A percentile compares a stretch with the other conserved stretches of the same genome.
Conservation (phyloP, 2,329 filamentous ascomycete species). For the Graphium sp. region DNA sequence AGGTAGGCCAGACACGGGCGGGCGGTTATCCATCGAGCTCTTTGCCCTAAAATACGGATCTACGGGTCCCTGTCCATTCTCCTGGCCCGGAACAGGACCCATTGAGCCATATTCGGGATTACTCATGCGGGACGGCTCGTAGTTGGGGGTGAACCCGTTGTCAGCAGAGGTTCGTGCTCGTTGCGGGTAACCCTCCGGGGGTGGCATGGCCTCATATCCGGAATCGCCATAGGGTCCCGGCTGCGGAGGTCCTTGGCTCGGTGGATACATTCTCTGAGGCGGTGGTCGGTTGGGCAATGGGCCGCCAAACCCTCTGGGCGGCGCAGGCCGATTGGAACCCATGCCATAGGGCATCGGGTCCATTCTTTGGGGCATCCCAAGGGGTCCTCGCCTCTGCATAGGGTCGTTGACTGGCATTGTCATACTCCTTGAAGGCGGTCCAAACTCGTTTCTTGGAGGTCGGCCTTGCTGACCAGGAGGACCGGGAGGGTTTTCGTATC, state of each 20-base stretch:
- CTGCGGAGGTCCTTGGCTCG: conserved; percentile 18
- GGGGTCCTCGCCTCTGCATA: conserved; percentile 17
- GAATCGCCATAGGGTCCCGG: conserved; percentile 13
- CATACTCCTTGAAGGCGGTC: conserved; percentile 37
- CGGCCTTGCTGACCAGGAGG: conserved; percentile 12
- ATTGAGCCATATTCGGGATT: conserved; percentile 9
- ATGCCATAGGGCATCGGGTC: conserved; percentile 9
- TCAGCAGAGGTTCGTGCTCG: conserved; percentile 6
- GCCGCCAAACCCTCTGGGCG: conserved; percentile 33
- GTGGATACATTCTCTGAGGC: conserved; percentile 33
- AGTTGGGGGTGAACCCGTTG: conserved; percentile 11
- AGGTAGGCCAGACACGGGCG: conserved; percentile 8
- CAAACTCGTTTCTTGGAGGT: conserved; percentile 23
- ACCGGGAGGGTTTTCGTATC: too few species aligned
- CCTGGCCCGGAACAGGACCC: too few species aligned
- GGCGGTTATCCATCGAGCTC: conserved; percentile 20
- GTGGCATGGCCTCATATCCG: conserved; percentile 15
- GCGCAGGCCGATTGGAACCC: conserved; percentile 8
- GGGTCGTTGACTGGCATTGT: conserved; percentile 39
- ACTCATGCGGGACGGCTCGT: conserved; percentile 10
- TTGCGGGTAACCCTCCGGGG: conserved; percentile 10
- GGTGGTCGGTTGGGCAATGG: conserved; percentile 30
- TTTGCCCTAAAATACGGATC: too few species aligned
- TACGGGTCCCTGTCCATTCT: conserved; percentile 2
- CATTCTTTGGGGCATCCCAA: conserved; percentile 4